A percentile compares a stretch with the other conserved stretches of the same genome.
Evolutionary conservation across 805 yeast species (phyloP).

Genomic region (Wickerhamomyces rabaulensis): DNA sequence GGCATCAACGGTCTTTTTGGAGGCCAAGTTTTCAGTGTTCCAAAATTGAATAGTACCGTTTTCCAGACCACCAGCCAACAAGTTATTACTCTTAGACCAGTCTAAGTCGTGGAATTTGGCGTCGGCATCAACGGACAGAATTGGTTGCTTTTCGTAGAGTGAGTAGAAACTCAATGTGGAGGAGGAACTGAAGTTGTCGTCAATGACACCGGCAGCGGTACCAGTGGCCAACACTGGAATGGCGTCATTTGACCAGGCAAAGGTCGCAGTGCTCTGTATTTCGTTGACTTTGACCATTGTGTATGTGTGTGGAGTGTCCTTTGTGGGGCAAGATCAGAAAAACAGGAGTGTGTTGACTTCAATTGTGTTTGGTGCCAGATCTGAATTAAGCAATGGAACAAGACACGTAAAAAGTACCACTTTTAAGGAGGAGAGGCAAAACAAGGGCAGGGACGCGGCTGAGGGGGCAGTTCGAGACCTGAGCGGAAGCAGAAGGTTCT

Average conservation of each 20-base stretch:
- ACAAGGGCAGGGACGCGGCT: background rate
- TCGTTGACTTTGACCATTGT: conserved; percentile 79
- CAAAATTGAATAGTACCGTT: conserved; percentile 76
- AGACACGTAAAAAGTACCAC: background rate
- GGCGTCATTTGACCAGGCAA: conserved; percentile 85
- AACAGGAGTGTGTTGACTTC: background rate
- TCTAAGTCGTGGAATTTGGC: conserved; percentile 74
- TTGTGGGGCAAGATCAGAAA: background rate
- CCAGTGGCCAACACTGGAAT: conserved; percentile 84
- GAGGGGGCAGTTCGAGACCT: background rate
- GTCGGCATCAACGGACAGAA: conserved; percentile 41
- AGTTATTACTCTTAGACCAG: conserved; percentile 67
- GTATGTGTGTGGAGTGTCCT: background rate
- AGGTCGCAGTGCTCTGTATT: conserved; percentile 81
- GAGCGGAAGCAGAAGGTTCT: background rate
- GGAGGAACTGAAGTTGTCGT: conserved; percentile 74
- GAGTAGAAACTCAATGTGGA: conserved; percentile 81
- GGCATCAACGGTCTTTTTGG: conserved; percentile 40
- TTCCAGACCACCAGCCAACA: conserved; percentile 87
- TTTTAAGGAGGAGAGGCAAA: background rate
- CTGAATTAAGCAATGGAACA: background rate
- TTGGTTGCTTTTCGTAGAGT: conserved; percentile 36
- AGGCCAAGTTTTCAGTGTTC: conserved; percentile 51
- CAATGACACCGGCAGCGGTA: conserved; percentile 94
- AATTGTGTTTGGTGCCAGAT: background rate